These are phyloP conservation scores for Ilyonectria sp. DNA, from an alignment of 2,329 filamentous ascomycete species.

Conservation along the genomic window DNA sequence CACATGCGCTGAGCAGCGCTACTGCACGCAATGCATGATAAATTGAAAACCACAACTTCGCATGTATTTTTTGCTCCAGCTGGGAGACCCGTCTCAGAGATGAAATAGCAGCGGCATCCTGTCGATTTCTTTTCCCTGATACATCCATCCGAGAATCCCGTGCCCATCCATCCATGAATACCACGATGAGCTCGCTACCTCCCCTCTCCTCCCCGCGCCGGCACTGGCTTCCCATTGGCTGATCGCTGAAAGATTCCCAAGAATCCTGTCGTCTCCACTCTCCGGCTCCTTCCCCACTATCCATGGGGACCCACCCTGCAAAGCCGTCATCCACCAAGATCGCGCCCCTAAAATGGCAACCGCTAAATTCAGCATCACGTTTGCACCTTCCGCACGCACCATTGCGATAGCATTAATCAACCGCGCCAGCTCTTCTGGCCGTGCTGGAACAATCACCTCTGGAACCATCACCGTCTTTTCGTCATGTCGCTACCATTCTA, in stretches of 20 bases:
- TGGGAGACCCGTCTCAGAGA: not conserved
- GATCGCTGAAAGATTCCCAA: conserved; percentile 3
- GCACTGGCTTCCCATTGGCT: conserved; percentile 7
- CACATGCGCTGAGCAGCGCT: not conserved
- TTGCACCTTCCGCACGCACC: conserved; percentile 8
- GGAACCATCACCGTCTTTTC: conserved; percentile 14
- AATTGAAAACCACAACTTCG: not conserved
- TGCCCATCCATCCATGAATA: not conserved
- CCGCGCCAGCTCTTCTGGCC: conserved; percentile 26
- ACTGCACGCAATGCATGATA: not conserved
- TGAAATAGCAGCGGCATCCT: not conserved
- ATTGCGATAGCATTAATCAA: conserved; percentile 24
- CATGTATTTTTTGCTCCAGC: not conserved
- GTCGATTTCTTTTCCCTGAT: not conserved
- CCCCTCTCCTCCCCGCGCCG: not conserved
- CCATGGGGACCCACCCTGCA: conserved; percentile 31
- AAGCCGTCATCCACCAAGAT: conserved; percentile 41
- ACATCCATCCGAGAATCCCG: not conserved
- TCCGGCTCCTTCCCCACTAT: conserved; percentile 32
- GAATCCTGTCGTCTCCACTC: conserved; percentile 24
- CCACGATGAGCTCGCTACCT: not conserved
- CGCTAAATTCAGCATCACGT: conserved; percentile 37
- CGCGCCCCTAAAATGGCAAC: conserved; percentile 37
- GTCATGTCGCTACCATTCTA: conserved; percentile 47
- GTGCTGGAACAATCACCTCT: conserved; percentile 26